phyloP scores from a whole-genome alignment of 345 rosid species.

The Zanthoxylum bungeanum region DNA sequence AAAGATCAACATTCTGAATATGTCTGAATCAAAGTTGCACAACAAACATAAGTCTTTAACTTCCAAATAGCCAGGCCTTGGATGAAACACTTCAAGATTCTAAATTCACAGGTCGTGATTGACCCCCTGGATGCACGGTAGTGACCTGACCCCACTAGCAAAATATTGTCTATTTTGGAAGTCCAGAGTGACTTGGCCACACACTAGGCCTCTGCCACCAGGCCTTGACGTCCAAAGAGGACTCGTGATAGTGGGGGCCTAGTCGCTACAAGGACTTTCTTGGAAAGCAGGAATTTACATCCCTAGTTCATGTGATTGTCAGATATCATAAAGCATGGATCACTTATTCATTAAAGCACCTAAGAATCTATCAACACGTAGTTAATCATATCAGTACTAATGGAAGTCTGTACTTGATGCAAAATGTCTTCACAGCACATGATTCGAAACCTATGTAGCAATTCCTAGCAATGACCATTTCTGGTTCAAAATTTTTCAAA shows the following conservation, averaged over 20 bases:
- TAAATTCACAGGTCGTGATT: too few relatives aligned
- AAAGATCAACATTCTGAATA: background rate
- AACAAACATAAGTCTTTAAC: background rate
- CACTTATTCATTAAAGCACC: background rate
- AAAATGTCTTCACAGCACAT: background rate
- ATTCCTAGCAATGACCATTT: background rate
- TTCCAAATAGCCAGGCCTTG: background rate
- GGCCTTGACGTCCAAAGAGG: too few relatives aligned
- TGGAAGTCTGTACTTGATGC: background rate
- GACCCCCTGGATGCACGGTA: too few relatives aligned
- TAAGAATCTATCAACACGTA: background rate
- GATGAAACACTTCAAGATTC: background rate
- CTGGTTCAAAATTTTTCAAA: background rate
- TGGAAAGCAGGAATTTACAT: background rate
- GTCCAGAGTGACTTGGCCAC: too few relatives aligned
- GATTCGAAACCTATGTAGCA: background rate
- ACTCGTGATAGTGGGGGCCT: too few relatives aligned
- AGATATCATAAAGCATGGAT: background rate
- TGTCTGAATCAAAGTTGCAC: background rate
- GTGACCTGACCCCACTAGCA: too few relatives aligned
- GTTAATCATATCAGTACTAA: background rate
- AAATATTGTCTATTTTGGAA: too few relatives aligned
- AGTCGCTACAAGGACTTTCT: too few relatives aligned
- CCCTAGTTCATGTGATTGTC: too few relatives aligned
- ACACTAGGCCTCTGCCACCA: too few relatives aligned